Conservation (phyloP, 2,329 filamentous ascomycete genomes). For the Apiospora koreana region DNA sequence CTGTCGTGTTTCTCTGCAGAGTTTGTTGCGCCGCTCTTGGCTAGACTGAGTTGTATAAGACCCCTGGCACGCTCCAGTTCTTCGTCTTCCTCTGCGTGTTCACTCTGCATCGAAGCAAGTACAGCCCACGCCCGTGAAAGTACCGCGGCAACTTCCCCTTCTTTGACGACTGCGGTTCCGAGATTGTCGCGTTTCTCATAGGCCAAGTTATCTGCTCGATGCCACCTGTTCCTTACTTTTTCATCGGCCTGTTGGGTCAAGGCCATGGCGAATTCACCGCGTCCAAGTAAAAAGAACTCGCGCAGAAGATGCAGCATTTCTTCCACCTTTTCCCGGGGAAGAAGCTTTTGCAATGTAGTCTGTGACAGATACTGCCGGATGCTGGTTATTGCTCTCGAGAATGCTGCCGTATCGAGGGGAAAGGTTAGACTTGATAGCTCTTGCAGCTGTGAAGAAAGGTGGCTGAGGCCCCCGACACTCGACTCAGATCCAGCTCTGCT, state of each 20-base stretch:
- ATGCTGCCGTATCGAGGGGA: constrained; percentile 70
- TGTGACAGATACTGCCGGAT: constrained; percentile 82
- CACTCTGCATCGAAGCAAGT: constrained; percentile 72
- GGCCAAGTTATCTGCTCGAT: constrained; percentile 59
- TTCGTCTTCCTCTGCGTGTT: constrained; percentile 76
- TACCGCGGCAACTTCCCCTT: constrained; percentile 80
- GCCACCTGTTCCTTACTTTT: constrained; percentile 73
- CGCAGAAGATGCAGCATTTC: constrained; percentile 77
- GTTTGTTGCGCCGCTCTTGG: constrained; percentile 43
- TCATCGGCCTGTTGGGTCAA: constrained; percentile 84
- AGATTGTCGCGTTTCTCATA: constrained; percentile 60
- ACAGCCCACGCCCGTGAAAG: constrained; percentile 78
- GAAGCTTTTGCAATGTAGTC: constrained; percentile 77
- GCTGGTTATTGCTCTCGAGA: constrained; percentile 71
- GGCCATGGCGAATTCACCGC: constrained; percentile 89
- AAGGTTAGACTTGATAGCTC: constrained; percentile 69
- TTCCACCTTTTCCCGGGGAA: constrained; percentile 76
- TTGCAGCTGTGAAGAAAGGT: constrained; percentile 68
- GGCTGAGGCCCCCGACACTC: constrained; percentile 52
- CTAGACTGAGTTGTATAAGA: constrained; percentile 67
- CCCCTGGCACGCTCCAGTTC: constrained; percentile 80
- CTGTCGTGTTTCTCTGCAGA: not conserved
- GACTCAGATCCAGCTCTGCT: constrained; percentile 50
- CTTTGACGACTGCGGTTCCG: constrained; percentile 72
- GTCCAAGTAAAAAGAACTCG: constrained; percentile 83